Evolutionary conservation across 139 green algal genomes (phyloP), one percentile per base, ranked within the genome.

Genomic region (Closterium sp.): DNA sequence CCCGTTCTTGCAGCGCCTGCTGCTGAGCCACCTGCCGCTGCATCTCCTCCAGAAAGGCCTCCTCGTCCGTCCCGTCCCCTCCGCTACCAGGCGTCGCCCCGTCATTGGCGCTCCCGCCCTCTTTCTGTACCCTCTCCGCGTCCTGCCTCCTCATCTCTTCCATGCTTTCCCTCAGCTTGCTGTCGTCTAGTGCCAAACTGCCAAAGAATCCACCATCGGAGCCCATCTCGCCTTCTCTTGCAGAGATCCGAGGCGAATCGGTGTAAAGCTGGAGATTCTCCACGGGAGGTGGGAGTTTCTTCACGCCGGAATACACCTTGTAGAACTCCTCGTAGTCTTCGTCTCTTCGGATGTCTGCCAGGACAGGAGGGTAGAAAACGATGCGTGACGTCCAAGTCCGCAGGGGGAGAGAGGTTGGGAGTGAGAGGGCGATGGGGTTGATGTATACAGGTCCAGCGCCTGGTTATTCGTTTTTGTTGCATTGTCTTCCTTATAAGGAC

Each of bases 281-380:
- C 45, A 94, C 84, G 7, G 92, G 92, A 11, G 92, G 90, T 13
- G 92, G 92, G 45, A 94, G 90, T 42, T 94, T 94, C 27, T 94
- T 94, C 28, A 38, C 91, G 27, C 92, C 90, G 17, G 70, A 92
- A 91, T 94, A 94, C 19, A 34, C 32, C n/a, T 70, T 85, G 90
- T 94, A 94, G 31, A 94, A 94, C 31, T 86, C 86, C 50, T 94
- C 92, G 17, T 94, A 94, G 17, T 86, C 31, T 22, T 94, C 92
- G 32, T 94, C 92, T 24, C 31, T 30, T 21, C 92, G 92, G 29
- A 94, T 94, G 86, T 94, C 92, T 87, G 70, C 86, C 62, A 79
- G 62, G 32, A n/a, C n/a, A 79, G 62, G 19, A 13, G 62, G 5
- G 19, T 27, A 13, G 62, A 24, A n/a, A 24, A 79, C 19, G 17